Evolutionary conservation across 2,329 filamentous ascomycete genomes (phyloP), one percentile per base, ranked within the genome.

Genomic region (Epichloe amarillans): DNA sequence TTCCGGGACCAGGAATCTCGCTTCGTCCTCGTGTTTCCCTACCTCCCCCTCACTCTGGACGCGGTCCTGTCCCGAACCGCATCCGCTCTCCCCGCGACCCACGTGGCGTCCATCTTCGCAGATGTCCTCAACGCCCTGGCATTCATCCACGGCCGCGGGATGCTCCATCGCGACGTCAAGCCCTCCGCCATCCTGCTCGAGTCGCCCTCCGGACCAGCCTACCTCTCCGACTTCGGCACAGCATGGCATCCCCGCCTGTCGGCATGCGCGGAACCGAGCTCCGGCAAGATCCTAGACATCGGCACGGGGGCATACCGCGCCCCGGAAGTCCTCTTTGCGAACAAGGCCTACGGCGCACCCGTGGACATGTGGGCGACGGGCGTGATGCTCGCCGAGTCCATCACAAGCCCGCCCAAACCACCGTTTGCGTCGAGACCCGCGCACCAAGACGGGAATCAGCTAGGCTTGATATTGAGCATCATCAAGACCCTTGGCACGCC

Each of bases 121-220:
- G 82, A 90, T 57, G 62, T 93, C 6, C 85, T 96, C 61, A 65
- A 69, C 3, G 90, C 80, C 4, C 75, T 98, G 2, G 69, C 69
- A 2, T 76, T 86, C 58, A 72, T 96, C 2, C 93, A 98, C 63
- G 58, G 65, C 7, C 69, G 80, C 23, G 84, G 81, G 7, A 89
- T 98, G 52, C 84, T 98, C 50, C 93, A 98, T 64, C 83, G 93
- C 51, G 93, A 98, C 62, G 72, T 98, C 62, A 98, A 98, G 62
- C 93, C 93, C 0, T 89, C 88, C 0, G 95, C 95, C 49, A 76
- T 98, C 37, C 72, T 96, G 8, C 75, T 95, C 44, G 71, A 76
- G 41, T 80, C 83, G 0, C 70, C 76, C 0, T 70, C 76, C 5
- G 86, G 86, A 0, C 85, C 88, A 4, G 87, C 86, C 3, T 86